phyloP scores from a whole-genome alignment of 2,329 filamentous ascomycete genomes.

The Tolypocladium amazonense region DNA sequence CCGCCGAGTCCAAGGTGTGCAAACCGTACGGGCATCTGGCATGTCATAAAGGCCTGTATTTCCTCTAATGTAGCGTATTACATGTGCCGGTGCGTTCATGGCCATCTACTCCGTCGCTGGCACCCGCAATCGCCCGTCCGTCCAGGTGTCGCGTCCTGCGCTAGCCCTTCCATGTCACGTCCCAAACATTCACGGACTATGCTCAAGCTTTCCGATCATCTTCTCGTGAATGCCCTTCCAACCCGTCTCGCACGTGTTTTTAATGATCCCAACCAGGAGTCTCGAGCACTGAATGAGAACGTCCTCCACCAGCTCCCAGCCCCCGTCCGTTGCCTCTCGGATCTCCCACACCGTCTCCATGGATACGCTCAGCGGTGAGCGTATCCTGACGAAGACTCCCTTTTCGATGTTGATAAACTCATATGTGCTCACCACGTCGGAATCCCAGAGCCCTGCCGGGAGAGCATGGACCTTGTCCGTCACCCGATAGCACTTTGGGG shows the following conservation, averaged over 20 bases:
- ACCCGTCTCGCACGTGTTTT: slow-evolving; percentile 37
- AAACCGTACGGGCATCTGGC: background rate
- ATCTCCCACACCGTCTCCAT: slow-evolving; percentile 44
- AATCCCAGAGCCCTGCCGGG: slow-evolving; percentile 45
- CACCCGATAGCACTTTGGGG: slow-evolving; percentile 33
- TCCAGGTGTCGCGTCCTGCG: background rate
- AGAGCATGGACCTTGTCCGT: slow-evolving; percentile 40
- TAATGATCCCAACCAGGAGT: slow-evolving; percentile 37
- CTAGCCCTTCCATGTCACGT: background rate
- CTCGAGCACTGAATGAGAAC: slow-evolving; percentile 39
- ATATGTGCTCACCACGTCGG: slow-evolving; percentile 40
- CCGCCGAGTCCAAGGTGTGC: background rate
- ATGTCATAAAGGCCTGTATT: background rate
- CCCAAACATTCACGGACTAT: background rate
- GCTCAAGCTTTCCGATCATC: slow-evolving; percentile 26
- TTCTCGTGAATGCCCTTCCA: slow-evolving; percentile 40
- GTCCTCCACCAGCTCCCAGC: slow-evolving; percentile 36
- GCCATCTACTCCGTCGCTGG: background rate
- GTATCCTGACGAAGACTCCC: slow-evolving; percentile 41
- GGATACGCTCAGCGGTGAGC: slow-evolving; percentile 36
- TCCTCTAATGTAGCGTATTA: background rate
- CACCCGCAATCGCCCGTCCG: background rate
- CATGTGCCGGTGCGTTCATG: background rate
- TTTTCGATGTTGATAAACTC: slow-evolving; percentile 39
- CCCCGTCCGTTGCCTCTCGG: slow-evolving; percentile 17